Conservation (phyloP, 495 filamentous ascomycete species). For the Xylona heveae region DNA sequence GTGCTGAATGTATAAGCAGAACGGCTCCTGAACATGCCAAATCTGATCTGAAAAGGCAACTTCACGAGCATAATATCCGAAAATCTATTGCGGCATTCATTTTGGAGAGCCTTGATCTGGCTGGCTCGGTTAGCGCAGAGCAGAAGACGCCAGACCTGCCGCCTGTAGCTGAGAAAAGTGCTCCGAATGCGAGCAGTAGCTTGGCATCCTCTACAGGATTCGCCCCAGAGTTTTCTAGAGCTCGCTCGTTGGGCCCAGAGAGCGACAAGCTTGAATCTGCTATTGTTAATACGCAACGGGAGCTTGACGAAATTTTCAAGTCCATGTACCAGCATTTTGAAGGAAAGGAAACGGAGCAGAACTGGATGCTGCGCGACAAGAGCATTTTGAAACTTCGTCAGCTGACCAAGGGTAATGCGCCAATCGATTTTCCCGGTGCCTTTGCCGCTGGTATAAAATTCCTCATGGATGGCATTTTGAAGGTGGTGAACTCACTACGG, state of each 20-base stretch:
- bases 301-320: conserved; percentile 64
- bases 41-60: conserved; percentile 63
- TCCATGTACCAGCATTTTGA: conserved; percentile 70
- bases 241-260: conserved; percentile 30
- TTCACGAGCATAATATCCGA: conserved; percentile 58
- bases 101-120: conserved; percentile 43
- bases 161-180: conserved; percentile 8
- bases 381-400: conserved; percentile 50
- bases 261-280: conserved; percentile 54
- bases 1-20: conserved; percentile 17
- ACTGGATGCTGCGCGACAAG: conserved; percentile 76
- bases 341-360: conserved; percentile 73
- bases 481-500: conserved; percentile 63
- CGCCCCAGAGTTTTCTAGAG: too few relatives aligned
- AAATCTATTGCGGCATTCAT: conserved; percentile 68
- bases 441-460: conserved; percentile 49
- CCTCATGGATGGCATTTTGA: conserved; percentile 75
- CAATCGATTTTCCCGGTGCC: conserved; percentile 45
- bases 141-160: too few relatives aligned
- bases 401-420: conserved; percentile 66
- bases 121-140: too few relatives aligned
- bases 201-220: conserved; percentile 26
- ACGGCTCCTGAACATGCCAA: conserved; percentile 67
- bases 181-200: conserved; percentile 22
- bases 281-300: conserved; percentile 58